Evolutionary conservation across 257 asterid species (phyloP), one percentile per base, ranked within the genome.

Genomic region (Solanum rostratum): DNA sequence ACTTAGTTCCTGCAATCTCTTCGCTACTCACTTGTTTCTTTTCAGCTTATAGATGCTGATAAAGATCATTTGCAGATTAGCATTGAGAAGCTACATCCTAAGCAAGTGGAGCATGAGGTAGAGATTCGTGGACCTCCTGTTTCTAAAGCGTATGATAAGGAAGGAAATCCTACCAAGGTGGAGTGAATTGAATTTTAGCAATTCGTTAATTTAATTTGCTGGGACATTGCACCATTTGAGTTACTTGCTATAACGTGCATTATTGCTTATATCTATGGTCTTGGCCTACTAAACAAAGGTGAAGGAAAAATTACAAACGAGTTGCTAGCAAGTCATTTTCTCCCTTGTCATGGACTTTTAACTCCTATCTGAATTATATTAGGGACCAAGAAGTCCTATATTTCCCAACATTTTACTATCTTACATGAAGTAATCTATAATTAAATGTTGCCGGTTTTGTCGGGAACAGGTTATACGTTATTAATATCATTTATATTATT

Each of bases 61-160:
- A 73, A 73, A 22, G 37, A 73, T 45, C 60, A 49, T 82, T 73
- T 85, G 90, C 93, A 96, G 98, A 93, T 92, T 87, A 88, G 54
- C 55, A 91, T 96, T 24, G 88, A 91, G 80, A 88, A 90, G 68
- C 88, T 96, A 73, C 87, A 87, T 84, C 86, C 90, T 69, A 95
- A 91, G 94, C 99, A 96, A 88, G 92, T 81, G 82, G 93, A 94
- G 87, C 91, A 89, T 87, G 90, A 93, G 90, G 88, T 92, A 87
- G 99, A 95, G 92, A 89, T 93, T 83, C 95, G 99, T 68, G 99
- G 98, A 84, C 99, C 99, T 87, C 99, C 98, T 76, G 92, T 91
- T 84, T 92, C 93, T 5, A 95, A 95, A 89, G 98, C 98, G 65
- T 96, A 92, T 89, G 98, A 96, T 84, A 90, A 84, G 88, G 90